A percentile compares a stretch with the other conserved stretches of the same genome.
Evolutionary conservation across 768 basidiomycete genomes (phyloP).

Genomic region (Lactifluus piperatus): DNA sequence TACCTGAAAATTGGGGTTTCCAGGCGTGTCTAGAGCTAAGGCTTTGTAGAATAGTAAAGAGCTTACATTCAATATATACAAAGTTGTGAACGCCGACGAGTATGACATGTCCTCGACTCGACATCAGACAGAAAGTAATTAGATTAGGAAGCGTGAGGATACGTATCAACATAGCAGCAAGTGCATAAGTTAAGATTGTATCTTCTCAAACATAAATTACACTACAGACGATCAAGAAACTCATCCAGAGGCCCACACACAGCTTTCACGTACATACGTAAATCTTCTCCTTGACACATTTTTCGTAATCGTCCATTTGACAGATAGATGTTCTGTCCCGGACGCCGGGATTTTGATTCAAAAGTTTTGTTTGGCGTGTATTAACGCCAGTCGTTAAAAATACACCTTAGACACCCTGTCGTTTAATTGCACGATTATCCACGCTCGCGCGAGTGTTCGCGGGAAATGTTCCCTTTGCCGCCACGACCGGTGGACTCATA

Average conservation of each 20-base stretch:
- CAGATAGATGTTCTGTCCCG: no score
- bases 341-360: not conserved
- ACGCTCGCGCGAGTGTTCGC: slow-evolving; percentile 29
- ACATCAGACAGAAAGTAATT: no score
- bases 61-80: not conserved
- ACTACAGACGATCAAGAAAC: not conserved
- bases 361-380: not conserved
- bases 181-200: not conserved
- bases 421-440: slow-evolving; percentile 4
- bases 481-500: slow-evolving; percentile 47
- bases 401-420: not conserved
- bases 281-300: not conserved
- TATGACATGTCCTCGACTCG: no score
- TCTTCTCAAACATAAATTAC: not conserved
- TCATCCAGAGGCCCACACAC: not conserved
- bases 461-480: slow-evolving; percentile 50
- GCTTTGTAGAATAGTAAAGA: not conserved
- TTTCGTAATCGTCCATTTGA: not conserved
- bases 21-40: not conserved
- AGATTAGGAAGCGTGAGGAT: no score
- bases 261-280: not conserved
- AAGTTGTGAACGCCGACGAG: no score
- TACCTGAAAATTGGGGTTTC: not conserved
- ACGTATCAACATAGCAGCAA: not conserved
- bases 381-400: not conserved